Base-by-base conservation (phyloP, 1,139 yeast genomes). In the Protomyces arabidopsidicola region DNA sequence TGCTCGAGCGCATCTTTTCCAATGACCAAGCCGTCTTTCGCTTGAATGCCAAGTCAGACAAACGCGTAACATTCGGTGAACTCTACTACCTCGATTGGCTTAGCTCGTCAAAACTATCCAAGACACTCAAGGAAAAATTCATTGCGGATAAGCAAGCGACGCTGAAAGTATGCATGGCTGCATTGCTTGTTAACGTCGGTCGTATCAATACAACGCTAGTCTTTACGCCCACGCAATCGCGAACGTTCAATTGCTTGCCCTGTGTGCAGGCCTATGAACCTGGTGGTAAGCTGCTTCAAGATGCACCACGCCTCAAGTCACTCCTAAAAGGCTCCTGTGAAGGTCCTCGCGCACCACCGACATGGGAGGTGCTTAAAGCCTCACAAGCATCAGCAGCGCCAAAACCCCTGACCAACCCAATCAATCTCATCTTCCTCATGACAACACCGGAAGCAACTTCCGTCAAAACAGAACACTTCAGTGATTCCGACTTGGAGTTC, bases 161-260 rank as follows among this genome's bases (percentile, higher is more conserved):
- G 75, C 88, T 89, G 2, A 78, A 76, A 1, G 79, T 83, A 58
- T 84, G 90, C 16, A 90, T 90, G 59, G 88, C 90, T 61, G 89
- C 96, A 69, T 76, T 93, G 53, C 79, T 93, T 68, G 98, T 93
- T 34, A 93, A 93, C 73, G 85, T 90, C 55, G 98, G 98, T 3
- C 79, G 98, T 68, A 85, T 93, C 85, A 93, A 93, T 76, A 93
- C 98, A 1, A 93, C 98, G 3, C 86, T 93, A 62, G 91, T 91
- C 75, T 93, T 69, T 65, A 53, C 57, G 55, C 86, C 90, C 69
- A 90, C 97, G 0, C 93, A 91, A 67, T 79, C 91, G 69, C 80
- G 98, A 70, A 91, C 97, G 0, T 93, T 88, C 72, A 97, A 91
- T 74, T 88, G 96, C 14, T 89, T 93, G 45, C 98, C 98, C 0